Evolutionary conservation across 139 green algal genomes (phyloP).

Genomic region (Chlorella ohadii): DNA sequence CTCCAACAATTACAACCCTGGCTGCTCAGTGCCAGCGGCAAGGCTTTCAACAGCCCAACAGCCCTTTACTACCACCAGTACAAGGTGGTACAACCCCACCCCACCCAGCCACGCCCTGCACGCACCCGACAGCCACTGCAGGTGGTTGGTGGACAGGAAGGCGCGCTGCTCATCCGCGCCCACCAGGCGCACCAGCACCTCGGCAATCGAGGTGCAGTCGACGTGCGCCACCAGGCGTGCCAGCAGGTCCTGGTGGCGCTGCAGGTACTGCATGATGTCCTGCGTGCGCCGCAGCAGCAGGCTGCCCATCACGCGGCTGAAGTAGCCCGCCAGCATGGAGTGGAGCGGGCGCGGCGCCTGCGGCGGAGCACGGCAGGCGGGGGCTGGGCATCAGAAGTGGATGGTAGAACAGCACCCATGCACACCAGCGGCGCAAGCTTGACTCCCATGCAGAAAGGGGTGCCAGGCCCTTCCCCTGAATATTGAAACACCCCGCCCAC

Average conservation of each 20-base stretch:
- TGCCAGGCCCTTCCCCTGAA: too few species aligned
- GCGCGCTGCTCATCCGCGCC: constrained; percentile 83
- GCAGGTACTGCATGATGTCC: constrained; percentile 79
- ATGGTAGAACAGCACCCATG: too few species aligned
- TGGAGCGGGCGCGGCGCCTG: constrained; percentile 57
- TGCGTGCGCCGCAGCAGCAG: constrained; percentile 74
- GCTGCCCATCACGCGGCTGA: constrained; percentile 86
- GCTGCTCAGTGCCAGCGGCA: not conserved
- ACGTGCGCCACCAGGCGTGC: constrained; percentile 71
- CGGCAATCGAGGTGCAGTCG: constrained; percentile 81
- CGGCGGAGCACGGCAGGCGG: not conserved
- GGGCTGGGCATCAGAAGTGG: too few species aligned
- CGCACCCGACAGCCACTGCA: constrained; percentile 35
- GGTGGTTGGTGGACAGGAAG: constrained; percentile 33
- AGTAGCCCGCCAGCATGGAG: constrained; percentile 92
- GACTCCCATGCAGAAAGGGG: too few species aligned
- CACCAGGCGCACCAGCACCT: constrained; percentile 87
- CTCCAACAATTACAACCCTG: not conserved
- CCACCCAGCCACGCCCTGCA: not conserved
- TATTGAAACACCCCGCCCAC: not conserved
- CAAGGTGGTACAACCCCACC: too few species aligned
- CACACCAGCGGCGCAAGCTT: too few species aligned
- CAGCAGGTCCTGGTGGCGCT: constrained; percentile 53
- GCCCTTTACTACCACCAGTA: too few species aligned
- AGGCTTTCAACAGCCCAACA: not conserved